Conservation (phyloP, 1,284 basidiomycete species). For the Rhodotorula sp. region DNA sequence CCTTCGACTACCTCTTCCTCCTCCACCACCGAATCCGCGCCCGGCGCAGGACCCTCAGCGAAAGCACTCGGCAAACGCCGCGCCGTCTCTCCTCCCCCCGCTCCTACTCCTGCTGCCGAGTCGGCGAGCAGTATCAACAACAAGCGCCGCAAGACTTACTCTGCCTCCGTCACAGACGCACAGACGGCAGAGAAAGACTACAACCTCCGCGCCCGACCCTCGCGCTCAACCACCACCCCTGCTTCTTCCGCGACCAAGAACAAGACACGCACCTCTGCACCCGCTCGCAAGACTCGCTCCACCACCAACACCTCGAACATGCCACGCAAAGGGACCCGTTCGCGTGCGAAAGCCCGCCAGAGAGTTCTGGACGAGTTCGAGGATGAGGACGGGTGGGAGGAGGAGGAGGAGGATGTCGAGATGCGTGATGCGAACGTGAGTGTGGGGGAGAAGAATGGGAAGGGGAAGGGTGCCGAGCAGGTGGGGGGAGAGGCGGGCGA, state of each 20-base stretch:
- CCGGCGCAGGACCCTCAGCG: too few species aligned
- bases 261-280: neutral
- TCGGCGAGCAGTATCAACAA: neutral
- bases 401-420: constrained; percentile 11
- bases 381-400: neutral
- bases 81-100: constrained; percentile 36
- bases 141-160: constrained; percentile 29
- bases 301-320: neutral
- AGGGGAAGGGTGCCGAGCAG: neutral
- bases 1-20: too few species aligned
- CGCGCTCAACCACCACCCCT: neutral
- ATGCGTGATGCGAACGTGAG: constrained; percentile 17
- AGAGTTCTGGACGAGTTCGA: constrained; percentile 8
- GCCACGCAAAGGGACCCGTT: constrained; percentile 38
- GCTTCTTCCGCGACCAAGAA: neutral
- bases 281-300: neutral
- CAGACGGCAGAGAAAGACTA: constrained; percentile 4
- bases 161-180: neutral
- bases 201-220: constrained; percentile 23
- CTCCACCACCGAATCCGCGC: too few species aligned
- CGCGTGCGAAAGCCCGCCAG: constrained; percentile 20
- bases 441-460: neutral
- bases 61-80: constrained; percentile 43
- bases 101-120: neutral
- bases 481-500: neutral